Percentiles rank a stretch among this genome's conserved stretches.
Evolutionary conservation across 2,329 filamentous ascomycete genomes (phyloP).

Genomic region (Sarocladium brachiariae): DNA sequence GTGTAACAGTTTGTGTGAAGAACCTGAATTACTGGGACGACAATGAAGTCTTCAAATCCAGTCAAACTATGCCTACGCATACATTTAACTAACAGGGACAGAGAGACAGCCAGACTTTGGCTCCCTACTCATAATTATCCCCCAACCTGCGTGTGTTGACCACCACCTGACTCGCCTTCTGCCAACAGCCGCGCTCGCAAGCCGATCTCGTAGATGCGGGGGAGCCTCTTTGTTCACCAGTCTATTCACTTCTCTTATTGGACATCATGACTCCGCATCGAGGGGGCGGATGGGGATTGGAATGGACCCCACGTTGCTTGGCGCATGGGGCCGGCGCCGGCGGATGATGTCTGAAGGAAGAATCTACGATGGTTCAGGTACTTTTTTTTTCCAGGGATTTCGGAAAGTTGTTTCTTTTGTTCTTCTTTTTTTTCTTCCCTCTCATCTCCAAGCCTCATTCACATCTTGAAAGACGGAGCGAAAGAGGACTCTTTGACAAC

Average conservation of each 20-base stretch:
- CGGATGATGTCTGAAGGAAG: background rate
- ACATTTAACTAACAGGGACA: too few species aligned
- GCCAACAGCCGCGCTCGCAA: conserved; percentile 8
- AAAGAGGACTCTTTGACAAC: too few species aligned
- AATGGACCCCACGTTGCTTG: conserved; percentile 3
- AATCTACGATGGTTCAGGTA: too few species aligned
- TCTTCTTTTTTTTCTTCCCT: background rate
- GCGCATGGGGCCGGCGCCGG: background rate
- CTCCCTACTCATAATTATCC: too few species aligned
- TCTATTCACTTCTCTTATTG: background rate
- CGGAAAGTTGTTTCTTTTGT: background rate
- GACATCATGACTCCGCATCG: conserved; percentile 1
- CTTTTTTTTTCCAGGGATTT: background rate
- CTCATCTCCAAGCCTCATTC: background rate
- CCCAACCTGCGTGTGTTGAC: background rate
- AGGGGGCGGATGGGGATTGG: background rate
- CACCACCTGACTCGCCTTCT: background rate
- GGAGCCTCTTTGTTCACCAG: background rate
- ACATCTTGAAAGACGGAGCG: too few species aligned
- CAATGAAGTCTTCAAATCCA: too few species aligned
- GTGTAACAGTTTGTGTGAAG: too few species aligned
- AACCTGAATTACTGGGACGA: too few species aligned
- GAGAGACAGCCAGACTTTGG: too few species aligned
- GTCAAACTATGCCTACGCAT: too few species aligned
- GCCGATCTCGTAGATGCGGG: conserved; percentile 6